These are phyloP conservation scores for Sordaria brevicollis DNA, from an alignment of 495 filamentous ascomycete genomes.

Conservation along the genomic window DNA sequence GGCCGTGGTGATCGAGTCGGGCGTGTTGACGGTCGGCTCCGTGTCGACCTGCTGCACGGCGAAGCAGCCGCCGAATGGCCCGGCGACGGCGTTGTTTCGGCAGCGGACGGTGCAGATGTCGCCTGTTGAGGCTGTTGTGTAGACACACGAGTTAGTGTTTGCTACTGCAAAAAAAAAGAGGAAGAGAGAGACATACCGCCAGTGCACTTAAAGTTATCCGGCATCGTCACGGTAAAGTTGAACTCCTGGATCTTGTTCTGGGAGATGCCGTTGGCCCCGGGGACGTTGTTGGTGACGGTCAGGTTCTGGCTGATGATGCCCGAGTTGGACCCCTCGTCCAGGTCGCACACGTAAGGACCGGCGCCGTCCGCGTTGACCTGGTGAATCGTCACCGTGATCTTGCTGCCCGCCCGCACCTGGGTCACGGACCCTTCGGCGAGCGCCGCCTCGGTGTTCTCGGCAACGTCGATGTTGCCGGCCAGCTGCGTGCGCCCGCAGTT, in stretches of 20 bases:
- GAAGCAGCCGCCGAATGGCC: slow-evolving; percentile 45
- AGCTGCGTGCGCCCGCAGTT: slow-evolving; percentile 41
- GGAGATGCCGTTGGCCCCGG: slow-evolving; percentile 35
- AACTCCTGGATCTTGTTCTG: slow-evolving; percentile 36
- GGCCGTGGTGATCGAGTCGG: slow-evolving; percentile 15
- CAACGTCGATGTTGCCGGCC: slow-evolving; percentile 43
- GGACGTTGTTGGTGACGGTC: slow-evolving; percentile 33
- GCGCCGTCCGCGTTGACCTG: slow-evolving; percentile 48
- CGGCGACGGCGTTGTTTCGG: slow-evolving; percentile 44
- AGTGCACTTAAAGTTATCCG: slow-evolving; percentile 26
- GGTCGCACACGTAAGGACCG: slow-evolving; percentile 41
- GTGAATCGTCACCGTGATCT: slow-evolving; percentile 35
- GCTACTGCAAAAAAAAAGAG: neutral
- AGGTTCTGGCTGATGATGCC: slow-evolving; percentile 32
- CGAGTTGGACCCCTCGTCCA: slow-evolving; percentile 35
- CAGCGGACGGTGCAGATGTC: slow-evolving; percentile 49
- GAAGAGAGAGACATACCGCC: slow-evolving; percentile 18
- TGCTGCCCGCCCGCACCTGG: slow-evolving; percentile 27
- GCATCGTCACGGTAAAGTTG: slow-evolving; percentile 36
- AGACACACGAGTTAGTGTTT: neutral
- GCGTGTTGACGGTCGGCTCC: slow-evolving; percentile 22
- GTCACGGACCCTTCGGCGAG: slow-evolving; percentile 34
- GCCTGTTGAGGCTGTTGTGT: slow-evolving; percentile 25
- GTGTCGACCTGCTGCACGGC: slow-evolving; percentile 35
- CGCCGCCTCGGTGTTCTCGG: slow-evolving; percentile 41